Percentiles rank a stretch among this genome's conserved stretches.
These are phyloP conservation scores for Ophiostoma tasmaniense DNA, from an alignment of 2,329 filamentous ascomycete species.

Conservation along the genomic window DNA sequence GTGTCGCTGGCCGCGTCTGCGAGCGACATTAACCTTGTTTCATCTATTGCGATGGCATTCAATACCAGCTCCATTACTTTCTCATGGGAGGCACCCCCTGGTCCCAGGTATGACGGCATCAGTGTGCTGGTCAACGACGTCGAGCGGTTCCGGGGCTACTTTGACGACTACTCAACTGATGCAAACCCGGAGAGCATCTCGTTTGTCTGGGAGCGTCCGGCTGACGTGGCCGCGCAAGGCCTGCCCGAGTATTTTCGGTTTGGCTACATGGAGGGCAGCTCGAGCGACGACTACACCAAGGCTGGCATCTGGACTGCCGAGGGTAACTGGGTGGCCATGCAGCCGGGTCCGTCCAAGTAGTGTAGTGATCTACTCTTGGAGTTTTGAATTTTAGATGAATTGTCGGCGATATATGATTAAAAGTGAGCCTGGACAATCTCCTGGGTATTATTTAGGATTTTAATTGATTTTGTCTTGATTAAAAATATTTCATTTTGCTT, in stretches of 20 bases:
- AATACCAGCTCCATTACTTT: slow-evolving; percentile 58
- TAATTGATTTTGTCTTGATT: not conserved
- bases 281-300: slow-evolving; percentile 62
- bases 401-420: not conserved
- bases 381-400: not conserved
- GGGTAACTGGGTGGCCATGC: slow-evolving; percentile 59
- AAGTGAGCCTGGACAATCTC: too few relatives aligned
- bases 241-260: slow-evolving; percentile 70
- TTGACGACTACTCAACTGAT: slow-evolving; percentile 41
- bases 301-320: slow-evolving; percentile 61
- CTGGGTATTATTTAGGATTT: not conserved
- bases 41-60: slow-evolving; percentile 23
- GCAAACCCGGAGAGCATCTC: not conserved
- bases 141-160: slow-evolving; percentile 67
- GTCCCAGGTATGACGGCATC: slow-evolving; percentile 59
- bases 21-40: not conserved
- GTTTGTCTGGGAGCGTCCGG: slow-evolving; percentile 17
- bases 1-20: not conserved
- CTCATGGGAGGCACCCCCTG: slow-evolving; percentile 40
- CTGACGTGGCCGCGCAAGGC: slow-evolving; percentile 27
- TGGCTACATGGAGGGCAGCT: slow-evolving; percentile 59
- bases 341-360: slow-evolving; percentile 44
- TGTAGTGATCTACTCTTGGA: not conserved
- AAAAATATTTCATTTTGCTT: not conserved
- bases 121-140: slow-evolving; percentile 80